A percentile compares a stretch with the other conserved stretches of the same genome.
Evolutionary conservation across 2,329 filamentous ascomycete species (phyloP).

Genomic region (Fusarium burgessii): DNA sequence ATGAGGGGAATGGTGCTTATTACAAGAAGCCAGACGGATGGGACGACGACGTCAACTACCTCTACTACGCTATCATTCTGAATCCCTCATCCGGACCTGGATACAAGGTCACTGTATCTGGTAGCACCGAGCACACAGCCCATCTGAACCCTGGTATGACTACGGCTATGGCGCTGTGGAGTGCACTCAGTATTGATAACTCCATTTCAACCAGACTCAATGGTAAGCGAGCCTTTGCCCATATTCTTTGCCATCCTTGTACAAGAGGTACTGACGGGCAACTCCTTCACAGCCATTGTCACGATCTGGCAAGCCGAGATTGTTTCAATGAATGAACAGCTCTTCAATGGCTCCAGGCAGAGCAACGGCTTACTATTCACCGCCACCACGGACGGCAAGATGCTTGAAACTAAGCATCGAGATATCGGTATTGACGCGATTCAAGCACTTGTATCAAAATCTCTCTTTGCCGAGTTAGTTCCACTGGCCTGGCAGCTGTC

Average conservation of each 20-base stretch:
- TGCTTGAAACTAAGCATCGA: background rate
- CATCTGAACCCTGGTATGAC: background rate
- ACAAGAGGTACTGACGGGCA: accelerated
- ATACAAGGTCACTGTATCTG: background rate
- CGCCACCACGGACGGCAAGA: background rate
- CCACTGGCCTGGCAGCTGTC: background rate
- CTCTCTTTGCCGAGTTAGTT: background rate
- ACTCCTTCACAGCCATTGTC: background rate
- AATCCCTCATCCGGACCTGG: background rate
- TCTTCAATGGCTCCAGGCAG: background rate
- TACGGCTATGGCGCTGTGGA: background rate
- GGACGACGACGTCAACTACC: background rate
- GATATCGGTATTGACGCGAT: background rate
- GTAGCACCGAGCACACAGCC: background rate
- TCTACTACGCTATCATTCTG: background rate
- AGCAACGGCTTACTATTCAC: background rate
- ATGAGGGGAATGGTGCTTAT: background rate
- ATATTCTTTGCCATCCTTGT: accelerated
- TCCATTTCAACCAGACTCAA: background rate
- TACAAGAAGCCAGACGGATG: background rate
- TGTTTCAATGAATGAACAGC: background rate
- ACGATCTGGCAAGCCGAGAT: background rate
- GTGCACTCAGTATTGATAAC: background rate
- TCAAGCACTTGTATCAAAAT: background rate
- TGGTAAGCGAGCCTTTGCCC: background rate